Conservation (phyloP, 352 stramenopile genomes). For the Globisporangium orthogonon region DNA sequence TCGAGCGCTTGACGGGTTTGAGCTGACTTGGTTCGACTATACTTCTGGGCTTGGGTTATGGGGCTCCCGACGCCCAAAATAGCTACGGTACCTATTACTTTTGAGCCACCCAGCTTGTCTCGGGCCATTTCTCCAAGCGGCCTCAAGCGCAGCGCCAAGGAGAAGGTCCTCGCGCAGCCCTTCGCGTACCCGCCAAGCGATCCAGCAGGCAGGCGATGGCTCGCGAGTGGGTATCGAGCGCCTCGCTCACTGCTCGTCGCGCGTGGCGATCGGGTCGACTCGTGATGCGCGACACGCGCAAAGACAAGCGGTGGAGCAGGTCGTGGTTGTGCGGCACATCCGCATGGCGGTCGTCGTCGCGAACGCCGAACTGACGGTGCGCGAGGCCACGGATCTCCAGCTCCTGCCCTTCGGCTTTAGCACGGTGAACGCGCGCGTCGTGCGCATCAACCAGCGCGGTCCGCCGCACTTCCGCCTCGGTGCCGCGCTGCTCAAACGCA, state of each 20-base stretch:
- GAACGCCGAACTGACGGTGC: constrained; percentile 65
- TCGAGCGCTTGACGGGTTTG: no score
- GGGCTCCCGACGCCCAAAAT: no score
- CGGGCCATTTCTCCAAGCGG: no score
- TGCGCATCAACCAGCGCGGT: constrained; percentile 81
- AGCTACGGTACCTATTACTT: no score
- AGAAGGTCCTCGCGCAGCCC: no score
- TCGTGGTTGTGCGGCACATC: constrained; percentile 81
- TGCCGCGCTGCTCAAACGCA: constrained; percentile 53
- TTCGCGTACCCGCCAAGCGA: no score
- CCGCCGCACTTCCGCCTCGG: constrained; percentile 81
- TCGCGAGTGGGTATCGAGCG: constrained; percentile 75
- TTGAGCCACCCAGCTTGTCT: no score
- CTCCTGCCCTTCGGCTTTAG: constrained; percentile 75
- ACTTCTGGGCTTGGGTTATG: no score
- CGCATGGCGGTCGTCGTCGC: constrained; percentile 81
- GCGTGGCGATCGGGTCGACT: constrained; percentile 76
- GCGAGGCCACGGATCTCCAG: constrained; percentile 76
- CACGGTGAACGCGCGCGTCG: constrained; percentile 60
- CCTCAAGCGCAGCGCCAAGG: no score
- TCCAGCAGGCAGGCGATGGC: constrained; percentile 5
- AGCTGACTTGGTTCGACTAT: no score
- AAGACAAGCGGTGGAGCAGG: constrained; percentile 70
- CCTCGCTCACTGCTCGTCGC: constrained; percentile 82
- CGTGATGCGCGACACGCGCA: constrained; percentile 86